Conservation (phyloP, 345 rosid species). For the Hevea brasiliensis region DNA sequence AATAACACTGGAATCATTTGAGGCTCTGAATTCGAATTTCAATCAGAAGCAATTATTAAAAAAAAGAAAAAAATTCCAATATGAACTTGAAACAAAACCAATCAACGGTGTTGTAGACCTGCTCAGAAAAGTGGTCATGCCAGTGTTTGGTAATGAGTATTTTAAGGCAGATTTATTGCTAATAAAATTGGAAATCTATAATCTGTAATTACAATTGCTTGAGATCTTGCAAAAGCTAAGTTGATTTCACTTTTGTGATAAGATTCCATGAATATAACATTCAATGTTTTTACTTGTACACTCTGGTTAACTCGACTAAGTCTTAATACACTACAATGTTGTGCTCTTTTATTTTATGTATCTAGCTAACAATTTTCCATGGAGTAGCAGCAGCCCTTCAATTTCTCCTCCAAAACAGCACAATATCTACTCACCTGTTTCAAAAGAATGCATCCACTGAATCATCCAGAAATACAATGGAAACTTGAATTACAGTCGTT, state of each 20-base stretch:
- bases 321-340: not conserved
- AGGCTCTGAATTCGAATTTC: no score
- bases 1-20: no score
- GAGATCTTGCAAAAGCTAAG: not conserved
- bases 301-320: not conserved
- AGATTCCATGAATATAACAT: not conserved
- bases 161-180: not conserved
- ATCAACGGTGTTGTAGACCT: not conserved
- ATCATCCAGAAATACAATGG: slow-evolving; percentile 1
- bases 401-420: not conserved
- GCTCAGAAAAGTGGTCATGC: not conserved
- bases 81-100: not conserved
- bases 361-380: not conserved
- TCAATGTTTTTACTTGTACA: not conserved
- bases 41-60: no score
- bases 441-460: not conserved
- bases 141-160: not conserved
- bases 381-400: not conserved
- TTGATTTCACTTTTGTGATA: not conserved
- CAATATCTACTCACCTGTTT: not conserved
- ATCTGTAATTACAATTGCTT: not conserved
- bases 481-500: not conserved
- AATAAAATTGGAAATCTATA: not conserved
- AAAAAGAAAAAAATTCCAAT: no score
- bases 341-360: not conserved